Conservation (phyloP, 805 yeast species). For the Candida krabiensis region DNA sequence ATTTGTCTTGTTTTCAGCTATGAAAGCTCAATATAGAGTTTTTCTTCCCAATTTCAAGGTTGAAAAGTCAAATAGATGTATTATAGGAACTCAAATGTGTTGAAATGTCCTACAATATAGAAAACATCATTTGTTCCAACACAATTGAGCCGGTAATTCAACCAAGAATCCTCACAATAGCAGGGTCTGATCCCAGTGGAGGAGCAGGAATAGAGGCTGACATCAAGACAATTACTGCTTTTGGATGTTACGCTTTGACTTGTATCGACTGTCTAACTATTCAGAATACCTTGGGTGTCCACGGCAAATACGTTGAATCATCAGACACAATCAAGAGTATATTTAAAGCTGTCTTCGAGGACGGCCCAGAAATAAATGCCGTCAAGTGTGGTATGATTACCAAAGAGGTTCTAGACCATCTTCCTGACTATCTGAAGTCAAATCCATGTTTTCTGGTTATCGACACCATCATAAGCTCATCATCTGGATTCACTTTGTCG, state of each 20-base stretch:
- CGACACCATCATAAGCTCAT: conserved; percentile 85
- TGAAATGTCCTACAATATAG: too few species aligned
- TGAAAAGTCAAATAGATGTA: too few species aligned
- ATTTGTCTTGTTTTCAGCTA: too few species aligned
- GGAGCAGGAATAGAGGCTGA: conserved; percentile 95
- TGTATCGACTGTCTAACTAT: conserved; percentile 80
- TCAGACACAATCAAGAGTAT: conserved; percentile 45
- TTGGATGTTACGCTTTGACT: conserved; percentile 73
- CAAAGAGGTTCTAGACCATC: conserved; percentile 48
- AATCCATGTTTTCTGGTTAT: conserved; percentile 43
- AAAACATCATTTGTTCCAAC: background rate
- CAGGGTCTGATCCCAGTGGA: conserved; percentile 85
- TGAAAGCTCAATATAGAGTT: too few species aligned
- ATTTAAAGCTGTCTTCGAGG: conserved; percentile 39
- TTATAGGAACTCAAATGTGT: too few species aligned
- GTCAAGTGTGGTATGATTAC: conserved; percentile 83
- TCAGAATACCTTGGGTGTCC: conserved; percentile 61
- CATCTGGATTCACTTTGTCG: conserved; percentile 67
- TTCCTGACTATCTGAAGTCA: conserved; percentile 37
- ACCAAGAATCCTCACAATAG: conserved; percentile 48
- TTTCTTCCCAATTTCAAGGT: too few species aligned
- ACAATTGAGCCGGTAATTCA: background rate
- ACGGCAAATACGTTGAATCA: conserved; percentile 42
- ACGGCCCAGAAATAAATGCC: conserved; percentile 51
- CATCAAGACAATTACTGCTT: conserved; percentile 72